Percentiles rank a stretch among this genome's conserved stretches.
Evolutionary conservation across 78 protist genomes (phyloP).

Genomic region (Protostelium mycophagum): DNA sequence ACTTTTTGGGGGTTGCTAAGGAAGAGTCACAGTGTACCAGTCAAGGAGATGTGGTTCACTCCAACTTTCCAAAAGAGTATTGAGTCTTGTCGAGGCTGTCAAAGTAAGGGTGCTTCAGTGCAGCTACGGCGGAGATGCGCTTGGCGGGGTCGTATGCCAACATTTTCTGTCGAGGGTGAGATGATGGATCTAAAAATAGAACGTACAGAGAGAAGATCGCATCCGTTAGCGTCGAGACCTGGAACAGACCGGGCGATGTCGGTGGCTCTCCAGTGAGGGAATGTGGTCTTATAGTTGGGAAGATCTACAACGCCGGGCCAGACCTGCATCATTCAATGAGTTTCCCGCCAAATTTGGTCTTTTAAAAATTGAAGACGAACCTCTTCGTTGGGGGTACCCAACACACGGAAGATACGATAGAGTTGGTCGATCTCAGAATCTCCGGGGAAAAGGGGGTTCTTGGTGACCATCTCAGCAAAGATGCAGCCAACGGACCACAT

Average conservation of each 20-base stretch:
- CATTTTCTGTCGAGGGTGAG: not conserved
- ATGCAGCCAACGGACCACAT: slow-evolving; percentile 97
- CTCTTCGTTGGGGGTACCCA: slow-evolving; percentile 93
- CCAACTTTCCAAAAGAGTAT: not conserved
- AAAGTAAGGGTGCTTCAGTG: slow-evolving; percentile 52
- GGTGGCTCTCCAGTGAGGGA: slow-evolving; percentile 51
- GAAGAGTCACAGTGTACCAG: too few species aligned
- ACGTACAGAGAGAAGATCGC: slow-evolving; percentile 9
- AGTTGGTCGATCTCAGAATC: slow-evolving; percentile 86
- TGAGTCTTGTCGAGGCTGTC: not conserved
- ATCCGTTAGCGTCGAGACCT: slow-evolving; percentile 13
- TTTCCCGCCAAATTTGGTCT: too few species aligned
- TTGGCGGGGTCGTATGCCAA: slow-evolving; percentile 41
- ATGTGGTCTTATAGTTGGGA: slow-evolving; percentile 63
- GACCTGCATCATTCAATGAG: too few species aligned
- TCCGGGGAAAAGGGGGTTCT: slow-evolving; percentile 90
- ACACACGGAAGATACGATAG: slow-evolving; percentile 58
- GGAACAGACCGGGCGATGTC: slow-evolving; percentile 18
- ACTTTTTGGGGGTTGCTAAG: too few species aligned
- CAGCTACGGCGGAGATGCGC: slow-evolving; percentile 33
- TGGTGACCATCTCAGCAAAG: slow-evolving; percentile 91
- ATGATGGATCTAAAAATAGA: not conserved
- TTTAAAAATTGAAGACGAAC: too few species aligned
- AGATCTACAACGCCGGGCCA: slow-evolving; percentile 85
- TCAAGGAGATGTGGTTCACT: too few species aligned